Evolutionary conservation across 768 basidiomycete species (phyloP), one percentile per base, ranked within the genome.

Genomic region (Phanerochaete carnosa): DNA sequence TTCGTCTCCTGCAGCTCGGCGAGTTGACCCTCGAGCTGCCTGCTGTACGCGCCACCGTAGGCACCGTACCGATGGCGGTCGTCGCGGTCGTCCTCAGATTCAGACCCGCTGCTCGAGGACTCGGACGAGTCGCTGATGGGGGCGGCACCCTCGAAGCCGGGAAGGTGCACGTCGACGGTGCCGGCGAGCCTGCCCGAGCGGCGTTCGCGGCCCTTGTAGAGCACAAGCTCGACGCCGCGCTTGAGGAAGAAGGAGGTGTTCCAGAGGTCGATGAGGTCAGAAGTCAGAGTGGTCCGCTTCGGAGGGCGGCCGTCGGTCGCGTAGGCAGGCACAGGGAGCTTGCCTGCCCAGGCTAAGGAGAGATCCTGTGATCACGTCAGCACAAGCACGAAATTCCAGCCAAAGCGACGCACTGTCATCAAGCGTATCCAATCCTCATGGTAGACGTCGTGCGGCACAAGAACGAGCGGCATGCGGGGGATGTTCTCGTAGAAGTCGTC

Each of bases 211-310:
- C 92, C 92, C 69, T 86, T 89, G 78, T 84, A 94, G n/a, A 94
- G 77, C 35, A 91, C 80, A 50, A 91, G 74, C 65, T 94, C 92
- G n/a, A 89, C 83, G 22, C 88, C 87, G 47, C 92, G 89, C 35
- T 79, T 74, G 58, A 80, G 69, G 80, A 92, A 92, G 74, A 92
- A 94, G 9, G 83, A 84, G 30, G 75, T 70, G 70, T 94, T 94
- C 92, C 92, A 94, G 29, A 89, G 75, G 62, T 92, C 84, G 64
- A 94, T 76, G 30, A 94, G 79, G 69, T 91, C 88, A n/a, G 83
- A 83, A 12, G 83, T 74, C 49, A 92, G 77, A 12, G 74, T 76
- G 25, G 88, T 80, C 15, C 85, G 82, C 66, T 82, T 85, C 12
- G 85, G 83, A 29, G 78, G 69, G 59, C 77, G 76, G 19, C 83